Base-by-base conservation (phyloP, 73 alveolate species). In the Paramecium caudatum region DNA sequence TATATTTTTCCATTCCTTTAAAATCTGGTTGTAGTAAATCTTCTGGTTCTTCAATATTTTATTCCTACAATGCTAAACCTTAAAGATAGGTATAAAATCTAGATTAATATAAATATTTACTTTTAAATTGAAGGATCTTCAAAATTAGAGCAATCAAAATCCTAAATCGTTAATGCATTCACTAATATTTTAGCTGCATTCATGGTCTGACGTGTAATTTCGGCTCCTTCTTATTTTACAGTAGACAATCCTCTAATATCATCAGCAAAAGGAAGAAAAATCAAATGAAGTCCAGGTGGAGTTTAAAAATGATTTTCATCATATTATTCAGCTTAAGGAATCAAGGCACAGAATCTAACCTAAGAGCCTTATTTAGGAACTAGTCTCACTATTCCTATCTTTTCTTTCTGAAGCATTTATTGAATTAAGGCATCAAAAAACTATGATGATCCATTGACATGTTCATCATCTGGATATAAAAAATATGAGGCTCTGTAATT, bases 401-500 rank as follows among this genome's bases (percentile, higher is more conserved):
- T 96, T 84, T 98, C 98, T 68, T 96, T 96, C 41, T 91, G 90
- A 34, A 94, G 63, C 98, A 98, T 92, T 90, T 95, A 95, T 32
- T 91, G 90, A 16, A 98, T 96, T 45, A 98, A 65, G 16, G 99
- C 99, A 91, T 98, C 98, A 69, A 93, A 92, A 32, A 96, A 95
- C 82, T 95, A 91, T 2, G 98, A 95, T 5, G 99, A 93, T 45
- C 99, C 99, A 49, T 86, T 96, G 41, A 97, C 92, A 69, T 94
- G 92, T 62, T 78, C 91, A 65, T 98, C 99, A 91, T 98, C 99
- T 12, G 99, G 99, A 92, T 97, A 97, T 37, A 98, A 85, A 82
- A 98, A 98, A 84, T 97, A 97, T 45, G 99, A 90, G 47, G 98
- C 98, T 83, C 99, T 95, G 19, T 95, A 50, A 82, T 98, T 98